Percentiles rank a stretch among this genome's conserved stretches.
Conservation (phyloP, 208 protist species). For the Crithidia fasciculata region DNA sequence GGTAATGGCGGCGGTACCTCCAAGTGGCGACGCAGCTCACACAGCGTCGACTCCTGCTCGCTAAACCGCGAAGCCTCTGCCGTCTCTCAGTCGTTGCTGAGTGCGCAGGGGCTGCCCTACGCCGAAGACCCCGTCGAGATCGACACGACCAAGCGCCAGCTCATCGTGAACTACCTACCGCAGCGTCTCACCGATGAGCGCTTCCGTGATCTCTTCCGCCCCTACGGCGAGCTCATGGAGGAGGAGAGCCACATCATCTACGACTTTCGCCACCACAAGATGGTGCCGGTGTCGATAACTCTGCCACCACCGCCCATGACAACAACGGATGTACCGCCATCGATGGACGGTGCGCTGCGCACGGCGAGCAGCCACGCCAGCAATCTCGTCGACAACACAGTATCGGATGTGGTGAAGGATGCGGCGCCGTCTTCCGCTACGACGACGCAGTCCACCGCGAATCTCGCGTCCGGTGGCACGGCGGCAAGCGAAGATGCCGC, state of each 20-base stretch:
- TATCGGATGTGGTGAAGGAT: background rate
- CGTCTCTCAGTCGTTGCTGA: background rate
- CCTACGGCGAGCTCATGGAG: slow-evolving; percentile 49
- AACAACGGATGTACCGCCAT: too few relatives aligned
- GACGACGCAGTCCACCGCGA: background rate
- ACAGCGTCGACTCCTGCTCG: background rate
- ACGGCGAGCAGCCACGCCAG: background rate
- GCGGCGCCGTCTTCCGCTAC: background rate
- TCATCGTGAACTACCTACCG: slow-evolving; percentile 77
- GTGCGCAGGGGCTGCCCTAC: slow-evolving; percentile 42
- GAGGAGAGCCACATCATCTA: slow-evolving; percentile 62
- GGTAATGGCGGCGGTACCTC: background rate
- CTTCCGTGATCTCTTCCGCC: slow-evolving; percentile 52
- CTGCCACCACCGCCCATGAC: too few relatives aligned
- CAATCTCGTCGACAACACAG: background rate
- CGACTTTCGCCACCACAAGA: slow-evolving; percentile 43
- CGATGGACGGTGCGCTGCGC: too few relatives aligned
- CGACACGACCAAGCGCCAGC: slow-evolving; percentile 56
- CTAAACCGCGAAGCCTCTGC: background rate
- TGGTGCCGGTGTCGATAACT: background rate
- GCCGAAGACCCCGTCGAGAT: slow-evolving; percentile 54
- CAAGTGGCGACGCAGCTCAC: background rate
- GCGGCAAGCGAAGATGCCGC: too few relatives aligned
- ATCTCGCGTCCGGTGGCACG: background rate
- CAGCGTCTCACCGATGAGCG: slow-evolving; percentile 55